Evolutionary conservation across 2,329 filamentous ascomycete species (phyloP), one percentile per base, ranked within the genome.

Genomic region (Penicillium nordicum): DNA sequence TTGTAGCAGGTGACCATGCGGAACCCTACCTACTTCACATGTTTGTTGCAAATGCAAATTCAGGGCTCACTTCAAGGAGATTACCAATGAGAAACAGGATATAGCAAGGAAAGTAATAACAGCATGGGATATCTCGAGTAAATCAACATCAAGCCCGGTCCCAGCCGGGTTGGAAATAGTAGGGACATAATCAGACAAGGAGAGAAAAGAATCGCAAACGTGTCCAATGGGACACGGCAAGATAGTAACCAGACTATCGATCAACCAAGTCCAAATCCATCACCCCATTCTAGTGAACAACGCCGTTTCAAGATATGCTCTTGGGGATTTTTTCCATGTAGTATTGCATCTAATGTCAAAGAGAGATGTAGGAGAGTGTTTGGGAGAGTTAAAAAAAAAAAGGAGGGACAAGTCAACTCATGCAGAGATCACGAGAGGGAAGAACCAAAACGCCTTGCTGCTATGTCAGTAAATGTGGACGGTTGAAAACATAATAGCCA

Each of bases 91-190:
- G 12, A 23, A 27, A 45, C 11, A n/a, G 51, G 21, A 32, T 27
- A 32, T 12, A 29, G 23, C 5, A 21, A 36, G 7, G 45, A 55
- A 18, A 45, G 16, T 55, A 59, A 58, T 49, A 44, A 59, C 55
- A 65, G 49, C 49, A 66, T 63, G 53, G 59, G 61, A 63, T 63
- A 63, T 63, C 61, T 63, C 32, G 53, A 57, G 53, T 51, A 46
- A 60, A 62, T 41, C 44, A 56, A 58, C 40, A 50, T 53, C 37
- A 42, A 53, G 47, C 34, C 53, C 53, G 27, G 48, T 36, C 16
- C 41, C 38, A 4, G 45, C 52, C 48, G 48, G 48, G 41, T n/a
- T 29, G 16, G 34, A 42, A 51, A 46, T 30, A 45, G 47, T 34
- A 45, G 25, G 23, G 29, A 50, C 32, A 23, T 46, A 37, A 58